Base-by-base conservation (phyloP, 2,329 filamentous ascomycete species). In the Zasmidium citrigriseum region DNA sequence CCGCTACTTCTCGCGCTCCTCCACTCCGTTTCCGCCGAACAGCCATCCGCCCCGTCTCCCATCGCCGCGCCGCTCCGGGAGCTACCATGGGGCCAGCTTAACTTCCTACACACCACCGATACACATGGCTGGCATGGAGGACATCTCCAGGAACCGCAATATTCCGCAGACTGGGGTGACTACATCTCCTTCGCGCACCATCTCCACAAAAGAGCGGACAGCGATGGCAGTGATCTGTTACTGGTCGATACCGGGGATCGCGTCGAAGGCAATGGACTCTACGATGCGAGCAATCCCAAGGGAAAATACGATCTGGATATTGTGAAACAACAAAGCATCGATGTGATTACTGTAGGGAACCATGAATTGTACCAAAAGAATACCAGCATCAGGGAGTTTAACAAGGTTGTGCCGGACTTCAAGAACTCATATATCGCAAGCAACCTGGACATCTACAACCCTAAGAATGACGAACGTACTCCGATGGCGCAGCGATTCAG, bases 81-180 rank as follows among this genome's bases (percentile, higher is more conserved):
- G 66, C 82, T 99, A 54, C 84, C 86, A 68, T 97, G 93, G 91
- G 93, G 90, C n/a, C 89, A 96, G 73, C 83, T 98, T 70, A 98
- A 98, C 80, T 96, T 81, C 68, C 70, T 99, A n/a, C 93, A 96
- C 71, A 98, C 95, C 0, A 98, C 95, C 34, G 79, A 98, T 73
- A 95, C 90, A 3, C 95, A 98, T 77, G 93, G 95, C 68, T 99
- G 95, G 95, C 88, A 96, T 71, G 91, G 86, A 10, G 95, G 95
- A 1, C 95, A 99, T 80, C 78, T 98, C 4, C 88, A 93, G 78
- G 95, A 99, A 77, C 83, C 91, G 2, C 93, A 95, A 60, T 99
- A 96, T 76, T 93, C 91, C 5, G 93, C 91, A 48, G 95, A 99
- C 75, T 98, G 95, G 92, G 95, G 95, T 58, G 95, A 99, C 77